Conservation (phyloP, 345 rosid genomes). For the Salix brachista region DNA sequence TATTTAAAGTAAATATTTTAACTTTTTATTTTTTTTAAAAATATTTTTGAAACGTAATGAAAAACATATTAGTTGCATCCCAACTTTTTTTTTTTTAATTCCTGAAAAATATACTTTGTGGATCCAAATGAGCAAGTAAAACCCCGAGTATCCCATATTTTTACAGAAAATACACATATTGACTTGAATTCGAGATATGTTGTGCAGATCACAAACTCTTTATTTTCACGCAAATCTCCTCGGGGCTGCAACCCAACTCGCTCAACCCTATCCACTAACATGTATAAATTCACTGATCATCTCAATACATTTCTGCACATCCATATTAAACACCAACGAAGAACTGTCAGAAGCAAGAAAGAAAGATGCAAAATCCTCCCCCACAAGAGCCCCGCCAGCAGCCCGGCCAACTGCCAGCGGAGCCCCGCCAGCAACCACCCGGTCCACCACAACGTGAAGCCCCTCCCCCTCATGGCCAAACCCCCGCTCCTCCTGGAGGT, state of each 20-base stretch:
- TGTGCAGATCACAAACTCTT: rapidly evolving
- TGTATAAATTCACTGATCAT: not conserved
- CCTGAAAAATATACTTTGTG: too few relatives aligned
- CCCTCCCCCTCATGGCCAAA: too few relatives aligned
- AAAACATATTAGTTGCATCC: too few relatives aligned
- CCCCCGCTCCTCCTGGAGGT: too few relatives aligned
- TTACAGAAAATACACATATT: rapidly evolving
- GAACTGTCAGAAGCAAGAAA: not conserved
- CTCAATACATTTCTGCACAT: not conserved
- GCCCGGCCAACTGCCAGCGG: constrained; percentile 1
- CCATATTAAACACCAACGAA: not conserved
- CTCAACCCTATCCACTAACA: too few relatives aligned
- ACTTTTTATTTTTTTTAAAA: too few relatives aligned
- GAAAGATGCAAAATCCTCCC: constrained; percentile 27
- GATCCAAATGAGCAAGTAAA: too few relatives aligned
- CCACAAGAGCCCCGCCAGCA: constrained; percentile 17
- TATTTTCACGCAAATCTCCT: too few relatives aligned
- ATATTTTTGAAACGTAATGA: too few relatives aligned
- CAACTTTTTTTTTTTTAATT: too few relatives aligned
- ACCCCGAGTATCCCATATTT: rapidly evolving
- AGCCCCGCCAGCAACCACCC: constrained; percentile 14
- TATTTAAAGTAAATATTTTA: too few relatives aligned
- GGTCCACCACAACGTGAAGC: not conserved
- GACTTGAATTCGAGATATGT: rapidly evolving
- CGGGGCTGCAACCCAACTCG: too few relatives aligned